Evolutionary conservation across 148 eudicot species (phyloP).

Genomic region (Dysphania ambrosioides): DNA sequence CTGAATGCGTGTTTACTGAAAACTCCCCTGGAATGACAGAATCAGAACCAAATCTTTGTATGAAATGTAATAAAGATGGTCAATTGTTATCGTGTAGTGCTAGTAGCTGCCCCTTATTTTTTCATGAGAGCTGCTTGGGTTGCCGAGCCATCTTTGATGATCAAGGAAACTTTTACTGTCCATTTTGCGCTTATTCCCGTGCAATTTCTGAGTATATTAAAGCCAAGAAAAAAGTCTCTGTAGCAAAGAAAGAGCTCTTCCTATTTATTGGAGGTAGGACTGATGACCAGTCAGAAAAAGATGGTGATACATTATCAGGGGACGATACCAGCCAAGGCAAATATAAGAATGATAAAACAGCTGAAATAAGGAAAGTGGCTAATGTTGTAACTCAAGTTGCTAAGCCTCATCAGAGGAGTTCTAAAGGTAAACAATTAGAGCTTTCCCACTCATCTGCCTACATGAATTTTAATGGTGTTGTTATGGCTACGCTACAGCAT

Average conservation of each 20-base stretch:
- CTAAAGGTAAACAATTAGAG: constrained; percentile 7
- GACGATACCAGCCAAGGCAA: constrained; percentile 23
- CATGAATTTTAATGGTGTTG: constrained; percentile 6
- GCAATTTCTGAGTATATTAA: constrained; percentile 49
- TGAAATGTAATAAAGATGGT: constrained; percentile 67
- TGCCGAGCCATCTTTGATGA: constrained; percentile 47
- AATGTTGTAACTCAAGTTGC: constrained; percentile 12
- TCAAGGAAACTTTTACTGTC: constrained; percentile 66
- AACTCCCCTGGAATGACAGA: constrained; percentile 37
- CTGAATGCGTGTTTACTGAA: constrained; percentile 37
- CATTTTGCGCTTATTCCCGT: constrained; percentile 70
- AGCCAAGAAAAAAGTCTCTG: constrained; percentile 45
- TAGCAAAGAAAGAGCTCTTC: constrained; percentile 49
- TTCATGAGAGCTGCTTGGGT: constrained; percentile 70
- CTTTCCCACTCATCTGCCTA: background rate
- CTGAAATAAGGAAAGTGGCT: constrained; percentile 24
- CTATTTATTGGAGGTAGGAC: constrained; percentile 40
- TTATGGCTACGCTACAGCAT: constrained; percentile 1
- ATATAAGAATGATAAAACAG: constrained; percentile 22
- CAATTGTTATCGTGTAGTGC: constrained; percentile 54
- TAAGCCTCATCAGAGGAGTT: constrained; percentile 9
- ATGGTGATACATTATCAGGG: constrained; percentile 15
- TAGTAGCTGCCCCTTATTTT: constrained; percentile 48
- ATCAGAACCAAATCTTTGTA: constrained; percentile 46
- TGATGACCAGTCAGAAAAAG: too few species aligned